Conservation (phyloP, 176 grass and related monocot species). For the Metroxylon sagu region DNA sequence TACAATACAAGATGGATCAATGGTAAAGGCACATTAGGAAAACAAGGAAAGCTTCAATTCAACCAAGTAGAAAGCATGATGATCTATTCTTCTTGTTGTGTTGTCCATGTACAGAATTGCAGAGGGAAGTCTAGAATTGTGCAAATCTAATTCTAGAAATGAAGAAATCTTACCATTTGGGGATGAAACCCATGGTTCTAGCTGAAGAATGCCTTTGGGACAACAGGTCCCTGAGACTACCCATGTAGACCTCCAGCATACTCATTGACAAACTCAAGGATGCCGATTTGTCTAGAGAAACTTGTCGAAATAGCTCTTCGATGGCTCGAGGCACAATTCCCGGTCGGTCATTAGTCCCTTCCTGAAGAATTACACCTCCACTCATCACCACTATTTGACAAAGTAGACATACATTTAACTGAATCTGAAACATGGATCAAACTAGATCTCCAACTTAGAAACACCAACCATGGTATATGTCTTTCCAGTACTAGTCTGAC, state of each 20-base stretch:
- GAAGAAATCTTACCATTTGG: slow-evolving; percentile 29
- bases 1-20: too few species aligned
- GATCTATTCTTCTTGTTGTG: too few species aligned
- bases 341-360: slow-evolving; percentile 51
- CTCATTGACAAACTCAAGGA: slow-evolving; percentile 68
- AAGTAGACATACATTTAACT: slow-evolving; percentile 9
- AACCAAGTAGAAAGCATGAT: too few species aligned
- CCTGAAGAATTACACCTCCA: slow-evolving; percentile 35
- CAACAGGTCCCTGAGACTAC: slow-evolving; percentile 72
- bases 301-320: slow-evolving; percentile 62
- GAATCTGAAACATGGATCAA: too few species aligned
- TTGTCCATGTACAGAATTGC: too few species aligned
- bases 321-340: slow-evolving; percentile 67
- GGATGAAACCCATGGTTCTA: slow-evolving; percentile 26
- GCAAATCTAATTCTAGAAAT: too few species aligned
- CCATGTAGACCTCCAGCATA: slow-evolving; percentile 94
- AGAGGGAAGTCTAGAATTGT: too few species aligned
- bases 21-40: too few species aligned
- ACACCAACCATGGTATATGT: slow-evolving; percentile 72
- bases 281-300: slow-evolving; percentile 47
- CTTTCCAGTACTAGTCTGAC: slow-evolving; percentile 77
- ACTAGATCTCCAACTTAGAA: too few species aligned
- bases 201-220: slow-evolving; percentile 51
- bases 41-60: too few species aligned
- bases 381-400: slow-evolving; percentile 3